phyloP scores from a whole-genome alignment of 768 basidiomycete genomes.

The Boletus vinaceobasis region DNA sequence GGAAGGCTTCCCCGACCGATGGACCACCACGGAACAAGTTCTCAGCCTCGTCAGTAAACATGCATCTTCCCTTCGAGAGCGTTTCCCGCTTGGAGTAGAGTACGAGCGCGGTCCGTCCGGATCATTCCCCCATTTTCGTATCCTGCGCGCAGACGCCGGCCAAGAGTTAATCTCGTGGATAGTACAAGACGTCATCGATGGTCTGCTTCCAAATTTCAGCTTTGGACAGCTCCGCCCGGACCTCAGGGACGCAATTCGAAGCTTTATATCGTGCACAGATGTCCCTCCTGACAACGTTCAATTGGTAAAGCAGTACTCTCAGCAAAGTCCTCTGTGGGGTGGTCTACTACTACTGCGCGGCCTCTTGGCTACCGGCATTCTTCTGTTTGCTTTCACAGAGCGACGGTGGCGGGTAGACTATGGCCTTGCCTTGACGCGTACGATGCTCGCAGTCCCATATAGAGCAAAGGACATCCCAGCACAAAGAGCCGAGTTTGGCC shows the following conservation, averaged over 20 bases:
- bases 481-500: conserved; percentile 37
- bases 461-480: conserved; percentile 38
- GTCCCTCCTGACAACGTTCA: not conserved
- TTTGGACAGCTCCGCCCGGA: conserved; percentile 7
- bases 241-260: conserved; percentile 9
- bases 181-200: conserved; percentile 14
- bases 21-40: conserved; percentile 33
- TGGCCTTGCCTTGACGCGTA: conserved; percentile 32
- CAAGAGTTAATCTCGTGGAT: conserved; percentile 11
- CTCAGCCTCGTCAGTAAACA: conserved; percentile 23
- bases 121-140: conserved; percentile 25
- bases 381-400: conserved; percentile 30
- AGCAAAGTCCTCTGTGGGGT: conserved; percentile 11
- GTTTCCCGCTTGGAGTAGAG: conserved; percentile 16
- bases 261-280: conserved; percentile 22
- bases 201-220: conserved; percentile 11
- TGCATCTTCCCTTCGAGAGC: conserved; percentile 6
- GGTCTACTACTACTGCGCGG: conserved; percentile 35
- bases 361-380: conserved; percentile 31
- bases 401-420: conserved; percentile 40
- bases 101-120: conserved; percentile 10
- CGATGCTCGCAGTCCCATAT: conserved; percentile 37
- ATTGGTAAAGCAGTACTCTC: conserved; percentile 7
- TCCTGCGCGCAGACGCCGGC: conserved; percentile 14
- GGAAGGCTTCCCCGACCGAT: conserved; percentile 33